Evolutionary conservation across 768 basidiomycete species (phyloP).

Genomic region (Tricholoma flavovirens): DNA sequence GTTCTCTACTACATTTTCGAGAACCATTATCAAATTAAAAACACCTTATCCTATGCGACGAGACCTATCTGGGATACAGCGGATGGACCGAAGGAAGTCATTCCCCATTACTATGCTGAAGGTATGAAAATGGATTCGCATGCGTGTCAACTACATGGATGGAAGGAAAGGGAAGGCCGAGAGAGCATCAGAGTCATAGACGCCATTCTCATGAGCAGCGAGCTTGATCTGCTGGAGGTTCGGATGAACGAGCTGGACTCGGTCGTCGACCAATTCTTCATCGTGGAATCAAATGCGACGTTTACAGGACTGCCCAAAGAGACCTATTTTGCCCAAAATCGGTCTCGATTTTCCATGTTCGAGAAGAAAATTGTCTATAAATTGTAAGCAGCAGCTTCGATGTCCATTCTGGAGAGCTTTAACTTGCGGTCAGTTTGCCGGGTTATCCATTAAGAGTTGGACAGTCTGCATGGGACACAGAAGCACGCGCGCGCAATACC

Average conservation of each 20-base stretch:
- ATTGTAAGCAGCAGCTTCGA: constrained; percentile 29
- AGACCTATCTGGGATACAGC: constrained; percentile 55
- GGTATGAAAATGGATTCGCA: constrained; percentile 38
- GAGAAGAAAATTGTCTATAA: constrained; percentile 48
- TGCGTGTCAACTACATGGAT: constrained; percentile 50
- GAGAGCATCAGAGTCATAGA: constrained; percentile 43
- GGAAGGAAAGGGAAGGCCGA: constrained; percentile 32
- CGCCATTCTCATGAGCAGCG: constrained; percentile 57
- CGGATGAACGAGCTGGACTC: constrained; percentile 55
- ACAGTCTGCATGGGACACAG: constrained; percentile 46
- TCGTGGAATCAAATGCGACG: constrained; percentile 56
- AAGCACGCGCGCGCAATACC: constrained; percentile 39
- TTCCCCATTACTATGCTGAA: constrained; percentile 54
- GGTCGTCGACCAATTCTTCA: constrained; percentile 53
- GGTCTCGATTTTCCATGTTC: constrained; percentile 42
- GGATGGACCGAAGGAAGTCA: constrained; percentile 39
- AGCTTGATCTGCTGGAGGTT: constrained; percentile 59
- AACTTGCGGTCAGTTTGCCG: constrained; percentile 31
- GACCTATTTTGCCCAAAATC: constrained; percentile 42
- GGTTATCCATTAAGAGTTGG: constrained; percentile 36
- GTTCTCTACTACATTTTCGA: constrained; percentile 32
- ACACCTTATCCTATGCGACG: constrained; percentile 49
- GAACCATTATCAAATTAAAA: constrained; percentile 46
- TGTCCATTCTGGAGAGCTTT: neutral
- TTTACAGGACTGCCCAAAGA: constrained; percentile 57